Base-by-base conservation (phyloP, 352 stramenopile genomes). In the Phytopythium delawarense region DNA sequence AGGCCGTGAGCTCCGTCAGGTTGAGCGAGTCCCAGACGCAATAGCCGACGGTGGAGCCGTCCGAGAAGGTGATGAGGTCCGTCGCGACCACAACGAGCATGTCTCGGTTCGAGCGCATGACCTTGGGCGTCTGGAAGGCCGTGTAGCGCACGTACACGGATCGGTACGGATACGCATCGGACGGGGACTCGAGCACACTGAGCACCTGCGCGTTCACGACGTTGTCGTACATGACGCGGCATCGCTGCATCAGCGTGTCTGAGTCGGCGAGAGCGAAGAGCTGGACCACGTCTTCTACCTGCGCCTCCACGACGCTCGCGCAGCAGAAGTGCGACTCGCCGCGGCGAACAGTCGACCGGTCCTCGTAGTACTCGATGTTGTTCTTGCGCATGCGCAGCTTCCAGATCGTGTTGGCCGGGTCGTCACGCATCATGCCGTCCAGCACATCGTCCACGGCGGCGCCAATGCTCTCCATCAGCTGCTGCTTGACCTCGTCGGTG, bases 11-110 rank as follows among this genome's bases (percentile, higher is more conserved):
- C 13, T 76, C 63, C 5, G 70, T 66, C n/a, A 76, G 52, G 44
- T 71, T 68, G 32, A 81, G 70, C 44, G 73, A 78, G 53, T 78
- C 73, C 70, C 70, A 81, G 21, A 81, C 70, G 44, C 73, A 81
- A 53, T 81, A 81, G 32, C 70, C 73, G 44, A 78, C 44, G 1
- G 68, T 78, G 0, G 73, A 78, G 3, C 73, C 70, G 16, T 78
- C 65, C 11, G 73, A 63, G 11, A 61, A 69, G 30, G 69, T 37
- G 32, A 76, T 70, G 6, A 81, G 63, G 55, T 81, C 68, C 16
- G 73, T 81, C 9, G 70, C 59, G 11, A 81, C 73, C 4, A 76
- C 65, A 0, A 81, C 73, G 32, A 70, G 76, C 68, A 76, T 76
- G 20, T 78, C 73, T 16, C 73, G 73, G 42, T 75, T 54, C 46